A percentile compares a stretch with the other conserved stretches of the same genome.
Evolutionary conservation across 108 stramenopile species (phyloP).

Genomic region (Asterionellopsis glacialis): DNA sequence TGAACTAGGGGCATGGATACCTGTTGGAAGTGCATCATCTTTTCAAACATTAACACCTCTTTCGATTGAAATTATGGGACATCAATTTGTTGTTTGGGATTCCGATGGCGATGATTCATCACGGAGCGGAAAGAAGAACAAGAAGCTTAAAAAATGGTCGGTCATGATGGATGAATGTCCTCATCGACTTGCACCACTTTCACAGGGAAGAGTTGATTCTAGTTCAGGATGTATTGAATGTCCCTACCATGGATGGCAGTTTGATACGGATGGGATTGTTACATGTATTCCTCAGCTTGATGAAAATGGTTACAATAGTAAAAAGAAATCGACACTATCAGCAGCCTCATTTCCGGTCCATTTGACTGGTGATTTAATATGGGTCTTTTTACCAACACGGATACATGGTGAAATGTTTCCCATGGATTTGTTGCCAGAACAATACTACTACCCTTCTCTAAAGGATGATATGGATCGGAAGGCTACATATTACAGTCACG

Average conservation of each 20-base stretch:
- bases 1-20: constrained; percentile 6
- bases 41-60: constrained; percentile 7
- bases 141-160: constrained; percentile 33
- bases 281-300: constrained; percentile 64
- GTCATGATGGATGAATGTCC: constrained; percentile 71
- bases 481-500: constrained; percentile 46
- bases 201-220: constrained; percentile 75
- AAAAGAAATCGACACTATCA: not conserved
- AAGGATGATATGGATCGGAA: constrained; percentile 19
- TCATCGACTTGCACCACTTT: constrained; percentile 83
- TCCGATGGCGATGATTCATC: not conserved
- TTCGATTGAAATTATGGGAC: constrained; percentile 5
- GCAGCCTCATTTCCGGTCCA: constrained; percentile 30
- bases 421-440: constrained; percentile 24
- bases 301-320: not conserved
- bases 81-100: constrained; percentile 16
- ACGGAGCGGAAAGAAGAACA: not conserved
- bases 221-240: constrained; percentile 53
- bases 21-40: constrained; percentile 2
- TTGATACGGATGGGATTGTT: constrained; percentile 49
- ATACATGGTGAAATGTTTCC: constrained; percentile 32
- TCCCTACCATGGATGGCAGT: constrained; percentile 91
- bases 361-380: constrained; percentile 38
- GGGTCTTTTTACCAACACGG: constrained; percentile 33
- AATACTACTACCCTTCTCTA: constrained; percentile 2